Conservation (phyloP, 2,329 filamentous ascomycete genomes). For the Drechmeria coniospora region DNA sequence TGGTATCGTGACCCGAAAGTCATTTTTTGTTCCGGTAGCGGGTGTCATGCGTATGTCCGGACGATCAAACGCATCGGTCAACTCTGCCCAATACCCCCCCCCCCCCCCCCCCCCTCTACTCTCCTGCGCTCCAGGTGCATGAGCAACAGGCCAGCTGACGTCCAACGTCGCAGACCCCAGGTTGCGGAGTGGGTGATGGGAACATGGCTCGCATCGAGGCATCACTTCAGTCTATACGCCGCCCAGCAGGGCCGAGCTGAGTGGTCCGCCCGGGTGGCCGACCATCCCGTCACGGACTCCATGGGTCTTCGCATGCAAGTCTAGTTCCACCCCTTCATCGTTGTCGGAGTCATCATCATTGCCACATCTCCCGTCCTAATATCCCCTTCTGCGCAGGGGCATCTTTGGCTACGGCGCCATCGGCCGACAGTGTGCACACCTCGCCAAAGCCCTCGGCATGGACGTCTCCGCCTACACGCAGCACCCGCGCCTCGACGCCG, state of each 20-base stretch:
- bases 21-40: constrained; percentile 24
- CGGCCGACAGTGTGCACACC: constrained; percentile 25
- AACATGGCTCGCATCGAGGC: constrained; percentile 17
- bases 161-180: constrained; percentile 13
- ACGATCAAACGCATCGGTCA: too few species aligned
- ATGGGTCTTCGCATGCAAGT: constrained; percentile 18
- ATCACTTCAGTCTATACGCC: constrained; percentile 15
- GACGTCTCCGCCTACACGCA: constrained; percentile 53
- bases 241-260: constrained; percentile 12
- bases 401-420: constrained; percentile 30
- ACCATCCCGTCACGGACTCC: constrained; percentile 14
- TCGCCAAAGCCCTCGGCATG: constrained; percentile 47
- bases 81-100: too few species aligned
- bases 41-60: constrained; percentile 25
- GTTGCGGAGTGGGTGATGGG: constrained; percentile 26
- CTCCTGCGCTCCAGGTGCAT: not conserved
- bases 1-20: constrained; percentile 19
- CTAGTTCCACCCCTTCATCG: not conserved
- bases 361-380: not conserved
- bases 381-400: constrained; percentile 13
- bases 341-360: not conserved
- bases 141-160: not conserved
- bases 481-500: constrained; percentile 39
- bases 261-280: constrained; percentile 10
- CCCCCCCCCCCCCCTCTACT: not conserved